Percentiles rank a stretch among this genome's conserved stretches.
phyloP scores from a whole-genome alignment of 345 rosid genomes.

The Moricandia arvensis region DNA sequence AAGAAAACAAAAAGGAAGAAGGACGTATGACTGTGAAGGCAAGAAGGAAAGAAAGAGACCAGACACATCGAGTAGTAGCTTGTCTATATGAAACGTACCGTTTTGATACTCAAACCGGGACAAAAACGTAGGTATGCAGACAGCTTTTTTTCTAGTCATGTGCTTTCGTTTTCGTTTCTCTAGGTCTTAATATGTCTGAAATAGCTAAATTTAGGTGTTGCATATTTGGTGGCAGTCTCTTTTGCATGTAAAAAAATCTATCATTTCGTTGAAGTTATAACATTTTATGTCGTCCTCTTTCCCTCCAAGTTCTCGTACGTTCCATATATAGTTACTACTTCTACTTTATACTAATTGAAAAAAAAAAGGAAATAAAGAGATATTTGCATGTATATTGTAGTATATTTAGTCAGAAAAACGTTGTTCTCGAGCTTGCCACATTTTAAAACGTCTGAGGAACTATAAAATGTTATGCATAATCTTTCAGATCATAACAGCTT shows the following conservation, averaged over 20 bases:
- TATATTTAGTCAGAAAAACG: neutral
- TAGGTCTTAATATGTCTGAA: slow-evolving; percentile 31
- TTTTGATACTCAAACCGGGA: slow-evolving; percentile 9
- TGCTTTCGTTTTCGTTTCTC: slow-evolving; percentile 33
- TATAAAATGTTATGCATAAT: neutral
- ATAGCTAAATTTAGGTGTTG: slow-evolving; percentile 24
- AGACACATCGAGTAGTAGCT: slow-evolving; percentile 50
- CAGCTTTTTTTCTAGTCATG: slow-evolving; percentile 32
- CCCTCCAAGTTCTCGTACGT: slow-evolving; percentile 15
- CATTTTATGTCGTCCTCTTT: neutral
- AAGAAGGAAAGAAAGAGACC: slow-evolving; percentile 61
- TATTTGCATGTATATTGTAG: too few relatives aligned
- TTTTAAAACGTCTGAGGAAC: neutral
- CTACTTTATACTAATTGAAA: neutral
- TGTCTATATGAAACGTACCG: slow-evolving; percentile 59
- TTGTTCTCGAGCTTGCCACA: neutral
- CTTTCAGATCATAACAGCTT: neutral
- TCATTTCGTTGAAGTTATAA: neutral
- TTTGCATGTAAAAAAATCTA: neutral
- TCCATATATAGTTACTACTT: slow-evolving; percentile 5
- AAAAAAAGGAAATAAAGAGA: neutral
- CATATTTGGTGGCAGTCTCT: slow-evolving; percentile 8
- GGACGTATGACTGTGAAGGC: slow-evolving; percentile 37
- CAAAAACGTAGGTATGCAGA: slow-evolving; percentile 28
- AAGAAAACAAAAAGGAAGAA: slow-evolving; percentile 23